Percentiles rank a stretch among this genome's conserved stretches.
phyloP scores from a whole-genome alignment of 2,329 filamentous ascomycete genomes.

The Penicillium vulpinum region DNA sequence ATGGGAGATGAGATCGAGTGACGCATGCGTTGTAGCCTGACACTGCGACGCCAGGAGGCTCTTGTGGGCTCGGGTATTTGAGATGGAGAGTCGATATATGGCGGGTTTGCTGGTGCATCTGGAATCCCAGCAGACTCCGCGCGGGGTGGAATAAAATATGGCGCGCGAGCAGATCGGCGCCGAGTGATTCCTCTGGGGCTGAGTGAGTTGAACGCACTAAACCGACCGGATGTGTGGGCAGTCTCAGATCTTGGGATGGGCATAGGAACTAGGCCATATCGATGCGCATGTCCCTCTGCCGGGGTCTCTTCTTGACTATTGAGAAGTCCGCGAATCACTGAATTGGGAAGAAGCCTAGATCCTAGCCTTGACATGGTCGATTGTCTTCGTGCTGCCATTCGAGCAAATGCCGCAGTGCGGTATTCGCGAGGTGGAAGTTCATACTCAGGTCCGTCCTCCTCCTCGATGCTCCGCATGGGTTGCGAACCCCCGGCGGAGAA shows the following conservation, averaged over 20 bases:
- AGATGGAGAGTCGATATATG: constrained; percentile 31
- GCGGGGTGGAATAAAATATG: constrained; percentile 42
- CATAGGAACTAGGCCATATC: constrained; percentile 44
- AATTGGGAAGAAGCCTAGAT: constrained; percentile 50
- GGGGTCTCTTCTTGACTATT: constrained; percentile 49
- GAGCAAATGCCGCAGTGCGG: constrained; percentile 34
- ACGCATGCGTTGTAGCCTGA: constrained; percentile 44
- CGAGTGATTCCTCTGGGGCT: constrained; percentile 42
- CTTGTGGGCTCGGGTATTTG: constrained; percentile 31
- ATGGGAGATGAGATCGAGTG: constrained; percentile 47
- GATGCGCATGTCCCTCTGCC: constrained; percentile 47
- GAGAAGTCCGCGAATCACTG: constrained; percentile 45
- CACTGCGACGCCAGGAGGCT: constrained; percentile 42
- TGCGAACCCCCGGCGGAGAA: constrained; percentile 13
- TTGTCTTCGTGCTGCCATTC: constrained; percentile 43
- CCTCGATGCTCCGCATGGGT: constrained; percentile 38
- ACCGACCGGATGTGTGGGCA: constrained; percentile 36
- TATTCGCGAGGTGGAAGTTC: constrained; percentile 33
- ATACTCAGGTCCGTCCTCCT: constrained; percentile 39
- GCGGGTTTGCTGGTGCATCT: constrained; percentile 29
- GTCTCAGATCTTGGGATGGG: constrained; percentile 37
- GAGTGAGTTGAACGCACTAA: constrained; percentile 44
- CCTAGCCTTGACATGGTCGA: constrained; percentile 52
- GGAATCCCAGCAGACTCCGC: constrained; percentile 34
- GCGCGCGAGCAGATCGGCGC: constrained; percentile 41